phyloP scores from a whole-genome alignment of 73 alveolate species.

The Urostyla sp. region DNA sequence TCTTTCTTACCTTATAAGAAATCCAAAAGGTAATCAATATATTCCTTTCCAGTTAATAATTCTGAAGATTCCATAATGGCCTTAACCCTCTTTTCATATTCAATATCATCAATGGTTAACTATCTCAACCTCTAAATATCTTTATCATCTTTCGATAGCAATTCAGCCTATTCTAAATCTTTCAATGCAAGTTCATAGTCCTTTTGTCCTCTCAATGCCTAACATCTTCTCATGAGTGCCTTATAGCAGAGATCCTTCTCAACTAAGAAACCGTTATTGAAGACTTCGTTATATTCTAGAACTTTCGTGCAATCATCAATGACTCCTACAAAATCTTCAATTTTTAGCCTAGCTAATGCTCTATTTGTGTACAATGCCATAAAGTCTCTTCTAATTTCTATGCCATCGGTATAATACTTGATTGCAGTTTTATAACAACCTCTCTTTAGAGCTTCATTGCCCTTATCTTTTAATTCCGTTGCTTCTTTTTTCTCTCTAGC shows the following conservation, averaged over 20 bases:
- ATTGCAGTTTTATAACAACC: constrained; percentile 94
- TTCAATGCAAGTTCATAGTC: constrained; percentile 87
- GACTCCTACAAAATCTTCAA: constrained; percentile 90
- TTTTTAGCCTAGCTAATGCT: constrained; percentile 93
- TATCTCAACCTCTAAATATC: constrained; percentile 56
- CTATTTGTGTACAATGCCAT: constrained; percentile 94
- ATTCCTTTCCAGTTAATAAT: constrained; percentile 62
- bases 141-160: constrained; percentile 75
- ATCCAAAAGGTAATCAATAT: constrained; percentile 50
- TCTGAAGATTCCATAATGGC: constrained; percentile 64
- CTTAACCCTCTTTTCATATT: constrained; percentile 50
- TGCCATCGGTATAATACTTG: constrained; percentile 90
- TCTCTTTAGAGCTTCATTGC: constrained; percentile 87
- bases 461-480: constrained; percentile 88
- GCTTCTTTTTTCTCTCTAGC: constrained; percentile 90
- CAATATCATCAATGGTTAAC: constrained; percentile 72
- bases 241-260: constrained; percentile 90
- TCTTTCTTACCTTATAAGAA: constrained; percentile 66
- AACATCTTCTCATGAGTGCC: constrained; percentile 95
- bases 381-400: constrained; percentile 89
- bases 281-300: constrained; percentile 94
- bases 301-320: constrained; percentile 96
- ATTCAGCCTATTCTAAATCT: constrained; percentile 90
- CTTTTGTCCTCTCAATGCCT: constrained; percentile 85
- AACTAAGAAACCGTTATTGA: constrained; percentile 91